phyloP scores from a whole-genome alignment of 768 basidiomycete genomes.

The Tricholoma flavovirens region DNA sequence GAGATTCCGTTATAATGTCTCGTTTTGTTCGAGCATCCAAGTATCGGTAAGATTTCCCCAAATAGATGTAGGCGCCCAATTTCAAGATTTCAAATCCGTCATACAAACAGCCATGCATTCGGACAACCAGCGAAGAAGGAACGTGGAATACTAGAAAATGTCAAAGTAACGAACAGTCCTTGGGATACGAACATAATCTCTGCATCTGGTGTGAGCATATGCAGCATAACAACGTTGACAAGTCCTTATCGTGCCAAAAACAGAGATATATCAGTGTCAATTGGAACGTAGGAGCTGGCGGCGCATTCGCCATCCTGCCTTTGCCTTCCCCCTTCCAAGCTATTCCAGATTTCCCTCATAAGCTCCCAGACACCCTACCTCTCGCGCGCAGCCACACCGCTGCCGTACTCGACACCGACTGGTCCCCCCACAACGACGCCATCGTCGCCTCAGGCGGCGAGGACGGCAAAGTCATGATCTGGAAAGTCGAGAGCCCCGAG shows the following conservation, averaged over 20 bases:
- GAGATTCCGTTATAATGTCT: conserved; percentile 47
- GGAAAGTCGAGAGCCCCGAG: conserved; percentile 62
- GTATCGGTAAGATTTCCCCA: conserved; percentile 57
- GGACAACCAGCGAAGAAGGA: conserved; percentile 86
- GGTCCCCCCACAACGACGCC: conserved; percentile 91
- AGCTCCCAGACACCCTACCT: conserved; percentile 89
- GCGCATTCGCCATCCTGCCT: conserved; percentile 92
- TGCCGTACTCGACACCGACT: conserved; percentile 89
- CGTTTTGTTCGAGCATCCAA: conserved; percentile 84
- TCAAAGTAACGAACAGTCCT: conserved; percentile 83
- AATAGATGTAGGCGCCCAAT: neutral
- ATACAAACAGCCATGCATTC: conserved; percentile 72
- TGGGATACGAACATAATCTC: conserved; percentile 95
- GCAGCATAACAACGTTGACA: conserved; percentile 1
- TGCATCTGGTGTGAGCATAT: conserved; percentile 67
- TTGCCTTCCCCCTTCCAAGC: conserved; percentile 66
- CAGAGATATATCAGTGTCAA: conserved; percentile 87
- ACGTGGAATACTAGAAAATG: conserved; percentile 62
- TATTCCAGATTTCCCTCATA: conserved; percentile 54
- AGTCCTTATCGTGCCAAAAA: conserved; percentile 1
- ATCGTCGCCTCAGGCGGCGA: conserved; percentile 90
- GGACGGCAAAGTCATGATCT: conserved; percentile 90
- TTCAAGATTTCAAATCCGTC: conserved; percentile 4
- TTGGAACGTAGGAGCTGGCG: conserved; percentile 91
- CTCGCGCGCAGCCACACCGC: conserved; percentile 84